Conservation (phyloP, 768 basidiomycete species). For the Saitozyma sp. region DNA sequence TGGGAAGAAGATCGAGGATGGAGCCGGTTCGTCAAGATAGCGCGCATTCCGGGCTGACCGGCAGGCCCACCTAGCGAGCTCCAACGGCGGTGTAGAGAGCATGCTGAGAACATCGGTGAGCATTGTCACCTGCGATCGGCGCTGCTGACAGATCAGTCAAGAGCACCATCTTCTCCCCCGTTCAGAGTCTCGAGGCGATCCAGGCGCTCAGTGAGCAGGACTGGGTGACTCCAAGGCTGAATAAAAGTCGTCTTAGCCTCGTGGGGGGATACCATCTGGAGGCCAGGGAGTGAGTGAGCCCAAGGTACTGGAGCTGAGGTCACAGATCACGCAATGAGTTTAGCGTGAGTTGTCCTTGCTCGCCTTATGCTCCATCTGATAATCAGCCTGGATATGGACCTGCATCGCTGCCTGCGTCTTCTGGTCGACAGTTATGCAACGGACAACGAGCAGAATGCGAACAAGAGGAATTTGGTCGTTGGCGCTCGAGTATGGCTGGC, state of each 20-base stretch:
- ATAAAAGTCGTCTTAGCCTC: slow-evolving; percentile 12
- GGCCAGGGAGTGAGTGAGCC: slow-evolving; percentile 15
- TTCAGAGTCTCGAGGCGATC: slow-evolving; percentile 15
- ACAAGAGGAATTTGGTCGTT: slow-evolving; percentile 14
- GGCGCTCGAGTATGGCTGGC: slow-evolving; percentile 23
- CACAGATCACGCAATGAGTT: slow-evolving; percentile 16
- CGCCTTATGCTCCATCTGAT: neutral
- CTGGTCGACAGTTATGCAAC: slow-evolving; percentile 10
- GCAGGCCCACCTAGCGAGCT: neutral
- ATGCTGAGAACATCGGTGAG: slow-evolving; percentile 18
- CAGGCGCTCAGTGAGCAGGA: slow-evolving; percentile 13
- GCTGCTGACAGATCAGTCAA: slow-evolving; percentile 5
- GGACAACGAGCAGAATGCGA: slow-evolving; percentile 9
- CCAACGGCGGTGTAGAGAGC: slow-evolving; percentile 9
- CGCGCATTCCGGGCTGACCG: neutral
- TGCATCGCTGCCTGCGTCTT: slow-evolving; percentile 13
- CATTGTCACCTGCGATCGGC: neutral
- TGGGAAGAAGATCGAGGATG: slow-evolving; percentile 12
- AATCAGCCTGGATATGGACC: slow-evolving; percentile 16
- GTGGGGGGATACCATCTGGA: slow-evolving; percentile 18
- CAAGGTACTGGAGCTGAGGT: neutral
- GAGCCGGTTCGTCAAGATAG: too few relatives aligned
- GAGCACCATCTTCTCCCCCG: slow-evolving; percentile 17
- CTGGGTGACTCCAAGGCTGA: too few relatives aligned
- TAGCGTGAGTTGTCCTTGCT: slow-evolving; percentile 7